A percentile compares a stretch with the other conserved stretches of the same genome.
Conservation (phyloP, 2,329 filamentous ascomycete species). For the Hortaea werneckii region DNA sequence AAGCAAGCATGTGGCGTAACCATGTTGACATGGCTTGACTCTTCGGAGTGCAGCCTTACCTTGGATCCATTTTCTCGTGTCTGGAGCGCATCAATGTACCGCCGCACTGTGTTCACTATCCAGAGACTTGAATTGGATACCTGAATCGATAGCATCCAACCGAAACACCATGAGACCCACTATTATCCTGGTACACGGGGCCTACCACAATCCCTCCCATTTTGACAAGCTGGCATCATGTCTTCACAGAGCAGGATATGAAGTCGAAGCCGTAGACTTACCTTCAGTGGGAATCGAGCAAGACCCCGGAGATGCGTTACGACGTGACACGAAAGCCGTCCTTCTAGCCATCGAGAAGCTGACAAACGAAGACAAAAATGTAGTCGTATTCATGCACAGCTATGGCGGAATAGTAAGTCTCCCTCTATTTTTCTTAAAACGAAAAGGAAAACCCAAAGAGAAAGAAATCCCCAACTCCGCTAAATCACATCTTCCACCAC, state of each 20-base stretch:
- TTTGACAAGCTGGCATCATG: background rate
- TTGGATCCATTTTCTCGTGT: too few species aligned
- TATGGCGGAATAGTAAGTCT: background rate
- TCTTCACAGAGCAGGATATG: background rate
- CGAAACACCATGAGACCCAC: background rate
- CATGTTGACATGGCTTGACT: too few species aligned
- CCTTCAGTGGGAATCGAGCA: background rate
- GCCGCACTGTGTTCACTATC: too few species aligned
- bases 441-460: too few species aligned
- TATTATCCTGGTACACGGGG: background rate
- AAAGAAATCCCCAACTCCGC: too few species aligned
- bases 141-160: too few species aligned
- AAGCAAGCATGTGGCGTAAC: too few species aligned
- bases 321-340: background rate
- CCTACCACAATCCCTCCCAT: background rate
- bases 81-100: too few species aligned
- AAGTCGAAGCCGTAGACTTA: background rate
- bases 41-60: too few species aligned
- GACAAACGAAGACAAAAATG: background rate
- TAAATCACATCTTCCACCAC: too few species aligned
- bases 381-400: conserved; percentile 1
- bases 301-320: background rate
- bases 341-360: background rate
- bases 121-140: too few species aligned
- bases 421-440: too few species aligned